These are phyloP conservation scores for Rhizomucor pusillus DNA, from an alignment of 371 early-diverging fungal genomes.

Conservation along the genomic window DNA sequence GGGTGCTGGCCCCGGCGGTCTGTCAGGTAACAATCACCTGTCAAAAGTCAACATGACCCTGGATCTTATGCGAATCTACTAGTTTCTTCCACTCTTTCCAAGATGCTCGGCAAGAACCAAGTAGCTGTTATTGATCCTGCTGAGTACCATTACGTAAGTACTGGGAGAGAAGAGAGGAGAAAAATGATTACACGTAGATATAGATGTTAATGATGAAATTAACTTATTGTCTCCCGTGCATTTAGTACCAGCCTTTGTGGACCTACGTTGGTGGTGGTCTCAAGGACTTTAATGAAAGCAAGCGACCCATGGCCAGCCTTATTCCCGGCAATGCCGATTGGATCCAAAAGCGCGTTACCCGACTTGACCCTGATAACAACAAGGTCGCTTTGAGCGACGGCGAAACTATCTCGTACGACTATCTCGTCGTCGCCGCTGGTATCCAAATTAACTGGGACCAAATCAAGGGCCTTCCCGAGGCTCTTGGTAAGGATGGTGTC, in stretches of 20 bases:
- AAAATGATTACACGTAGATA: too few relatives aligned
- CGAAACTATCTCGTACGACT: slow-evolving; percentile 73
- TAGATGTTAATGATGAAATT: too few relatives aligned
- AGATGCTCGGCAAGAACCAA: slow-evolving; percentile 61
- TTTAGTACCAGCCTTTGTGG: slow-evolving; percentile 86
- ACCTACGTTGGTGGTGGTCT: slow-evolving; percentile 89
- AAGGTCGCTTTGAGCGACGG: slow-evolving; percentile 68
- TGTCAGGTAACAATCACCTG: slow-evolving; percentile 41
- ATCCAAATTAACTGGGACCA: slow-evolving; percentile 78
- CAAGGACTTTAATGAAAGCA: slow-evolving; percentile 71
- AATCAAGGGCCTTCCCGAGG: slow-evolving; percentile 72
- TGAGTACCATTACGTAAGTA: slow-evolving; percentile 69
- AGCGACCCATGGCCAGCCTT: slow-evolving; percentile 64
- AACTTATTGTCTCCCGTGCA: background rate
- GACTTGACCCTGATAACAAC: slow-evolving; percentile 71
- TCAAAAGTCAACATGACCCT: slow-evolving; percentile 28
- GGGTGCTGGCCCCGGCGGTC: slow-evolving; percentile 68
- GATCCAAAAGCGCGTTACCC: slow-evolving; percentile 69
- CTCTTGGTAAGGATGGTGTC: slow-evolving; percentile 81
- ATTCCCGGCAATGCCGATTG: slow-evolving; percentile 75
- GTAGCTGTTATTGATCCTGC: slow-evolving; percentile 85
- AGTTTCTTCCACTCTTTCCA: slow-evolving; percentile 64
- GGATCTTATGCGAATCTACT: slow-evolving; percentile 1
- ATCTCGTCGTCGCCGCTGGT: slow-evolving; percentile 86
- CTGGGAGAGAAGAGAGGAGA: too few relatives aligned